These are phyloP conservation scores for Myxozyma neotropica DNA, from an alignment of 805 yeast species.

Conservation along the genomic window DNA sequence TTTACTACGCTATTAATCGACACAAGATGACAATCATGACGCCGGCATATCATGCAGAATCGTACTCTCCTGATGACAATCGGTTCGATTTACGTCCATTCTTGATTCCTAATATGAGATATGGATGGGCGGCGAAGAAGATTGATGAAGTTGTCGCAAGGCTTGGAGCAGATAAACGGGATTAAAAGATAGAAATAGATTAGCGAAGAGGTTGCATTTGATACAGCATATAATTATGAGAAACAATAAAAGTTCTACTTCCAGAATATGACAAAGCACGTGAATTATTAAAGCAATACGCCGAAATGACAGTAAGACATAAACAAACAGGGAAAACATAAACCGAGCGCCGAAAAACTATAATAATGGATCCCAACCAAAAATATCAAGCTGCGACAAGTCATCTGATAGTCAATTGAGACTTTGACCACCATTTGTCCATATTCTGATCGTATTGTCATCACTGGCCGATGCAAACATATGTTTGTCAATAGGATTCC, in stretches of 20 bases:
- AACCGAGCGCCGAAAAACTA: slow-evolving; percentile 4
- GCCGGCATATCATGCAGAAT: slow-evolving; percentile 97
- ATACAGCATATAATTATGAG: not conserved
- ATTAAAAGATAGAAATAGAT: not conserved
- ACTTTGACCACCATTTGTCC: slow-evolving; percentile 19
- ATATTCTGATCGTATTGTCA: slow-evolving; percentile 55
- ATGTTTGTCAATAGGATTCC: slow-evolving; percentile 55
- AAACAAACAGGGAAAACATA: not conserved
- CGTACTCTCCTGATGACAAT: slow-evolving; percentile 97
- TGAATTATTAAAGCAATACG: not conserved
- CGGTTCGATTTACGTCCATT: slow-evolving; percentile 96
- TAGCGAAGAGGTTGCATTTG: too few relatives aligned
- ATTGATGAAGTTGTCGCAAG: slow-evolving; percentile 76
- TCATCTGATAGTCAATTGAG: not conserved
- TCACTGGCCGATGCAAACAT: slow-evolving; percentile 86
- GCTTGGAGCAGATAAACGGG: slow-evolving; percentile 41
- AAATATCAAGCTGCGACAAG: not conserved
- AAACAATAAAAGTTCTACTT: not conserved
- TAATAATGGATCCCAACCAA: not conserved
- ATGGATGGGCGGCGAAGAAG: slow-evolving; percentile 85
- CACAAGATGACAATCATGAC: slow-evolving; percentile 98
- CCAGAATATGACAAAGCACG: not conserved
- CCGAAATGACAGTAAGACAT: not conserved
- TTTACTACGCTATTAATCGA: slow-evolving; percentile 90
- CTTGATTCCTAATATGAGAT: slow-evolving; percentile 77